These are phyloP conservation scores for Bryoglossum gracile DNA, from an alignment of 495 filamentous ascomycete species.

Conservation along the genomic window DNA sequence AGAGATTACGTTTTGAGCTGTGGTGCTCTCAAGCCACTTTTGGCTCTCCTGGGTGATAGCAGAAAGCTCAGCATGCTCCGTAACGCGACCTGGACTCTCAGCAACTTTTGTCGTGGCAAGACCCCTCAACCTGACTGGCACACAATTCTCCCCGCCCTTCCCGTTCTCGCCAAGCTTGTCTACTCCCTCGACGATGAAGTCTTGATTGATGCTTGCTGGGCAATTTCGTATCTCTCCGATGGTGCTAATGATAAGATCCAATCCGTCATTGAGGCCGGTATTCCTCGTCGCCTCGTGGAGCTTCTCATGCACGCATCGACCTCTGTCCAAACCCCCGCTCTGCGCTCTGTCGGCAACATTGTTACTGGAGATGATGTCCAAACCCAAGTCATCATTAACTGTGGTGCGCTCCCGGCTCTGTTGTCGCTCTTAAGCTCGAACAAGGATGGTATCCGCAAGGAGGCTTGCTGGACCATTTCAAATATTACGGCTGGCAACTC, in stretches of 20 bases:
- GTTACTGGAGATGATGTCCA: constrained; percentile 98
- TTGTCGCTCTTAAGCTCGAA: constrained; percentile 88
- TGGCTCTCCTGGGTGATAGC: constrained; percentile 88
- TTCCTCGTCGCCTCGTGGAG: constrained; percentile 94
- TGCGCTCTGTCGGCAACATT: constrained; percentile 97
- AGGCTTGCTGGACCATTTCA: constrained; percentile 99
- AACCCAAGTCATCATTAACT: constrained; percentile 99
- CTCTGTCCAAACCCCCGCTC: constrained; percentile 95
- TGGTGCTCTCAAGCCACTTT: constrained; percentile 83
- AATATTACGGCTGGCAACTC: constrained; percentile 99
- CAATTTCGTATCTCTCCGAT: constrained; percentile 98
- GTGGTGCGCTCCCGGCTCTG: constrained; percentile 83
- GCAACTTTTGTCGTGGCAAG: constrained; percentile 99
- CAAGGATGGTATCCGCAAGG: constrained; percentile 99
- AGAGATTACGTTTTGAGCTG: constrained; percentile 88
- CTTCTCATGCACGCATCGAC: constrained; percentile 98
- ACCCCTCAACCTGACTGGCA: constrained; percentile 98
- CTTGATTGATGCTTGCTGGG: constrained; percentile 99
- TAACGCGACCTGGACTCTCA: constrained; percentile 98
- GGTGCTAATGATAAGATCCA: constrained; percentile 99
- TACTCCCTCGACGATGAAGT: constrained; percentile 99
- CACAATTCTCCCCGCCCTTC: constrained; percentile 95
- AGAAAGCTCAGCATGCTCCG: constrained; percentile 98
- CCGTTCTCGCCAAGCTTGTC: constrained; percentile 92
- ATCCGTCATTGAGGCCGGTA: constrained; percentile 96